Conservation (phyloP, 177 flowering plant species). For the Vitis hybrid region DNA sequence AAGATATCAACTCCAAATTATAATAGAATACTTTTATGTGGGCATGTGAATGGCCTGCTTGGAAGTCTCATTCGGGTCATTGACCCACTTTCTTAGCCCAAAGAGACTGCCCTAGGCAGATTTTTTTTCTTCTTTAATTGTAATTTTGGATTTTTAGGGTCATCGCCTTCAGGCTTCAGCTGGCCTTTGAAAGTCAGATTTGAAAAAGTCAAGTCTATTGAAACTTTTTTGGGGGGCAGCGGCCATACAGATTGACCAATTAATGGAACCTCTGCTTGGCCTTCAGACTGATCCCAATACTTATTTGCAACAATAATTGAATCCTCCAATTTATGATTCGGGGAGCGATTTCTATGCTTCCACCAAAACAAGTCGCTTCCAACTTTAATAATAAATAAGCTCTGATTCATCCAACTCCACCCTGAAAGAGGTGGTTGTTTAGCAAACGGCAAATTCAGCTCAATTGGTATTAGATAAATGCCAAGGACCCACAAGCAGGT, state of each 20-base stretch:
- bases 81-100: conserved; percentile 18
- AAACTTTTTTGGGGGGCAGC: neutral
- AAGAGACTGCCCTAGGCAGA: conserved; percentile 5
- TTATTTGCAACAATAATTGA: too few relatives aligned
- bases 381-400: too few relatives aligned
- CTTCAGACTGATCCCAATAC: too few relatives aligned
- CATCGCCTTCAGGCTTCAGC: too few relatives aligned
- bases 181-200: conserved; percentile 18
- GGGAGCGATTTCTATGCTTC: too few relatives aligned
- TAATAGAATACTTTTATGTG: conserved; percentile 1
- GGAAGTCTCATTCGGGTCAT: conserved; percentile 13
- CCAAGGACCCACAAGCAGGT: conserved; percentile 2
- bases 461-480: neutral
- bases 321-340: too few relatives aligned
- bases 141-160: too few relatives aligned
- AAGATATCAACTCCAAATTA: neutral
- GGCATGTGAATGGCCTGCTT: conserved; percentile 5
- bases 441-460: neutral
- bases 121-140: neutral
- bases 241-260: too few relatives aligned
- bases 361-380: too few relatives aligned
- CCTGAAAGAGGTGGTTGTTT: neutral
- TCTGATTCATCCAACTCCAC: too few relatives aligned
- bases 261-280: too few relatives aligned
- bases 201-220: conserved; percentile 1